Evolutionary conservation across 306 rosid genomes (phyloP).

Genomic region (Dryas drummondii): DNA sequence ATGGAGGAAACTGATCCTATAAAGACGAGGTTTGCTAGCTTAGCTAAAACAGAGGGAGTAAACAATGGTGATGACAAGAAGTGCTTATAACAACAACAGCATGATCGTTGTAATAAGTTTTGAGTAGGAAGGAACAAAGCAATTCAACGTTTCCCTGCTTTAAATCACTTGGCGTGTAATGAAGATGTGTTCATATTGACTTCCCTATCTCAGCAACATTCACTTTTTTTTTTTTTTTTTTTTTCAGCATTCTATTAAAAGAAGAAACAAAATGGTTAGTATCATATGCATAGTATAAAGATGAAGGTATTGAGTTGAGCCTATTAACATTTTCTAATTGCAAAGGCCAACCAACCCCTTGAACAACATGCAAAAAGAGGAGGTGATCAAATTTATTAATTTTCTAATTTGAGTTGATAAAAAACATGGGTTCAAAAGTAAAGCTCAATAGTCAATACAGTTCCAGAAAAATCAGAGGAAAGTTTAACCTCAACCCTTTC

Average conservation of each 20-base stretch:
- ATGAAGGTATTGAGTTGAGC: no score
- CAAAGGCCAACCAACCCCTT: neutral
- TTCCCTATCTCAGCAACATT: neutral
- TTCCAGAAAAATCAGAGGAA: conserved; percentile 3
- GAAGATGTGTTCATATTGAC: neutral
- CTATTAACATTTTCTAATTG: neutral
- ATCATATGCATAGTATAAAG: no score
- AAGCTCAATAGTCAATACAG: neutral
- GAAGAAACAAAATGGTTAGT: neutral
- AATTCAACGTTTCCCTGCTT: neutral
- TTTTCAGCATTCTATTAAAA: neutral
- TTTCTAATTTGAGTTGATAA: conserved; percentile 5
- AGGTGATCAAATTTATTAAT: neutral
- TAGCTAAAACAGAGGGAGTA: no score
- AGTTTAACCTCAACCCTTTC: conserved; percentile 18
- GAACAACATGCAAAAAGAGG: neutral
- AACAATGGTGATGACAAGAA: neutral
- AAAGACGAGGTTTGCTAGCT: no score
- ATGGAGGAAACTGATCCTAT: neutral
- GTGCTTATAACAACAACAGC: neutral
- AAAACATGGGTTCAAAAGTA: conserved; percentile 3
- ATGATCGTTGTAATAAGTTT: neutral
- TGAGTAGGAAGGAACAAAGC: neutral
- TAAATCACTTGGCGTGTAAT: neutral
- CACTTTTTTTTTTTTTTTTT: neutral